A percentile compares a stretch with the other conserved stretches of the same genome.
These are phyloP conservation scores for Priceomyces medius DNA, from an alignment of 805 yeast genomes.

Conservation along the genomic window DNA sequence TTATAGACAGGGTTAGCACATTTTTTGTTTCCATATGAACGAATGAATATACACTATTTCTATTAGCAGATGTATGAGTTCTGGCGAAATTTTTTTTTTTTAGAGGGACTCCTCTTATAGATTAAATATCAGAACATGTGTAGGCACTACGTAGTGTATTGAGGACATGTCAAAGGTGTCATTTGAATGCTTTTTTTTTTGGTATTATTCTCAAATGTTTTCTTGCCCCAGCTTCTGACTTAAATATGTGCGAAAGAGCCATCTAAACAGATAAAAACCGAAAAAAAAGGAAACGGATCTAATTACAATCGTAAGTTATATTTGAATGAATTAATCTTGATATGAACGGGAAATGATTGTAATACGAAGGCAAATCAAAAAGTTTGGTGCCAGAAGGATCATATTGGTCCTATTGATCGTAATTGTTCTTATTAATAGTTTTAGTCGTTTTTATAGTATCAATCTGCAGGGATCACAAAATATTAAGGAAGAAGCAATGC, in stretches of 20 bases:
- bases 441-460: not conserved
- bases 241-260: not conserved
- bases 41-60: not conserved
- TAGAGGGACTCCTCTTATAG: too few relatives aligned
- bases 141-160: too few relatives aligned
- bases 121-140: too few relatives aligned
- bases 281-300: not conserved
- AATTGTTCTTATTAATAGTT: not conserved
- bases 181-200: too few relatives aligned
- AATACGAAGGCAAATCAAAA: not conserved
- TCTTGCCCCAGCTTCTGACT: too few relatives aligned
- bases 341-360: not conserved
- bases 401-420: not conserved
- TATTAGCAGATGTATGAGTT: too few relatives aligned
- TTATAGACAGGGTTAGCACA: slow-evolving; percentile 40
- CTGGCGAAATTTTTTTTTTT: too few relatives aligned
- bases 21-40: not conserved
- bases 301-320: not conserved
- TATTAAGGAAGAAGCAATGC: too few relatives aligned
- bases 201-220: too few relatives aligned
- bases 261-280: not conserved
- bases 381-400: not conserved
- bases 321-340: not conserved
- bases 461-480: too few relatives aligned
- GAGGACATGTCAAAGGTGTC: too few relatives aligned